Evolutionary conservation across 1,284 basidiomycete species (phyloP).

Genomic region (Uromyces viciae-fabae): DNA sequence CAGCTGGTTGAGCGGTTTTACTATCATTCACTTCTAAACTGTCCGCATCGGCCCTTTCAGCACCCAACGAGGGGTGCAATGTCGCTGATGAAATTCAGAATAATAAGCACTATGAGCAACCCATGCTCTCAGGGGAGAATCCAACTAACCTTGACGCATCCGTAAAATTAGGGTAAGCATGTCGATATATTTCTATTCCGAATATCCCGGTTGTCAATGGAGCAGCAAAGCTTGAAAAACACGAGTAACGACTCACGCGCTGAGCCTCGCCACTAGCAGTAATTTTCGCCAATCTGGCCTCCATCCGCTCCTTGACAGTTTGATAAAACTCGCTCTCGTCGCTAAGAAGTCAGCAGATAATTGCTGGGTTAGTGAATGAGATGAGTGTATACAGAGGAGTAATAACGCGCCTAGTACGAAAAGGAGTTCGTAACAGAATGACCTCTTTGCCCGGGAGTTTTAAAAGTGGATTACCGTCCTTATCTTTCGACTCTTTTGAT

Average conservation of each 20-base stretch:
- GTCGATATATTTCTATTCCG: slow-evolving; percentile 59
- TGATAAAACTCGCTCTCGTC: slow-evolving; percentile 79
- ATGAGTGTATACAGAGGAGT: neutral
- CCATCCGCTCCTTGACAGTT: slow-evolving; percentile 71
- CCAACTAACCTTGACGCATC: slow-evolving; percentile 71
- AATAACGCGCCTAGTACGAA: slow-evolving; percentile 51
- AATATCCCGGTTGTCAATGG: slow-evolving; percentile 6
- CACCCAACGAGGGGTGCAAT: slow-evolving; percentile 32
- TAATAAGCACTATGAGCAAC: neutral
- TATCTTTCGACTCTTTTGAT: slow-evolving; percentile 71
- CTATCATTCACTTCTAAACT: slow-evolving; percentile 20
- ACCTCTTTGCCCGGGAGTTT: slow-evolving; percentile 73
- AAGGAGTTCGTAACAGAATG: slow-evolving; percentile 62
- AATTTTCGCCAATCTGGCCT: slow-evolving; percentile 61
- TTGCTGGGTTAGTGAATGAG: no score
- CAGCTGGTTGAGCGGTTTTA: neutral
- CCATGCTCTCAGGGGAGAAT: neutral
- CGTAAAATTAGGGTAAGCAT: slow-evolving; percentile 53
- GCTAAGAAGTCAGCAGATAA: slow-evolving; percentile 61
- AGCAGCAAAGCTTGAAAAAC: neutral
- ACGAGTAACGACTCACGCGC: slow-evolving; percentile 56
- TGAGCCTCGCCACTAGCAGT: slow-evolving; percentile 51
- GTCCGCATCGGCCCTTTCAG: slow-evolving; percentile 17
- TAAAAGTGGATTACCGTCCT: slow-evolving; percentile 80
- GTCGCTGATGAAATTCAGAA: slow-evolving; percentile 11